Percentiles rank a stretch among this genome's conserved stretches.
These are phyloP conservation scores for Cinnamomum chago DNA, from an alignment of 164 flowering plant genomes.

Conservation along the genomic window DNA sequence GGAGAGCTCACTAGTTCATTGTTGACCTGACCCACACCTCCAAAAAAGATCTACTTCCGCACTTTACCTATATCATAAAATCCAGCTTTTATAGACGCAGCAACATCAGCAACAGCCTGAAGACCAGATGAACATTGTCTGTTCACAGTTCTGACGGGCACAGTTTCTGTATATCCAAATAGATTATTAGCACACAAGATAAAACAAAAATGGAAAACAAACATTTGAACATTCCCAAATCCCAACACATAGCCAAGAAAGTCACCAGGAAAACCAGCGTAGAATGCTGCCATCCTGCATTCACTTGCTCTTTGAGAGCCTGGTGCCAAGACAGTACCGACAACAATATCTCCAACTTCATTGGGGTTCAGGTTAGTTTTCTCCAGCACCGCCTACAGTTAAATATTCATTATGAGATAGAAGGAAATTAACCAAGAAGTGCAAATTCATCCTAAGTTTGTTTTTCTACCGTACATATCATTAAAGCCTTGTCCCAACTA, in stretches of 20 bases:
- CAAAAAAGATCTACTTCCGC: conserved; percentile 23
- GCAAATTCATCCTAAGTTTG: neutral
- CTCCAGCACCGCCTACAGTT: conserved; percentile 73
- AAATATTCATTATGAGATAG: neutral
- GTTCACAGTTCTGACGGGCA: conserved; percentile 89
- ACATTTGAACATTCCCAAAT: neutral
- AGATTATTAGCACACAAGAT: neutral
- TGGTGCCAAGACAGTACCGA: conserved; percentile 89
- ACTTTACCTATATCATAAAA: conserved; percentile 93
- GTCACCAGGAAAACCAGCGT: conserved; percentile 98
- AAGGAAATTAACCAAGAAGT: neutral
- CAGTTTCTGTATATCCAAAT: conserved; percentile 55
- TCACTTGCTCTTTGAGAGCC: conserved; percentile 91
- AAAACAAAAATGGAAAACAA: neutral
- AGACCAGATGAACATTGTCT: conserved; percentile 98
- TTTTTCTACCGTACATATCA: neutral
- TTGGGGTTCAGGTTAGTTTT: conserved; percentile 74
- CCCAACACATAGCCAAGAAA: neutral
- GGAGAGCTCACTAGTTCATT: neutral
- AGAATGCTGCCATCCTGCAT: conserved; percentile 99
- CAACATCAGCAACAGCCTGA: conserved; percentile 99
- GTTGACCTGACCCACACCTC: neutral
- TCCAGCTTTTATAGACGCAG: conserved; percentile 95
- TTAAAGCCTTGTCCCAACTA: too few relatives aligned
- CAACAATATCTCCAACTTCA: conserved; percentile 97